Evolutionary conservation across 192 early-diverging fungal species (phyloP).

Genomic region (Phycomyces nitens): DNA sequence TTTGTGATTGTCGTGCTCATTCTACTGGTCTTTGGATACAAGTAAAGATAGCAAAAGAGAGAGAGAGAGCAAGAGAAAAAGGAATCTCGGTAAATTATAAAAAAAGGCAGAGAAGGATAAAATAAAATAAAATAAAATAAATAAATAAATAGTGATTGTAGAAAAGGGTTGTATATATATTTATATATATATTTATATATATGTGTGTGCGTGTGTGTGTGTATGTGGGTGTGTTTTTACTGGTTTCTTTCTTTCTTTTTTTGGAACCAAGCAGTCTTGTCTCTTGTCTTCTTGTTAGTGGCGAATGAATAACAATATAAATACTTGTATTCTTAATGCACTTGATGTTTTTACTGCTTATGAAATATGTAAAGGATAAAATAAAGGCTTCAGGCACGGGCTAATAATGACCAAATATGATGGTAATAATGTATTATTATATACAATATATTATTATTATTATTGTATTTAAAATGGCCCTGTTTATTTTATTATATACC

Average conservation of each 20-base stretch:
- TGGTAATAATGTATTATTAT: neutral
- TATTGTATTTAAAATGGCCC: no score
- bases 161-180: constrained; percentile 7
- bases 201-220: neutral
- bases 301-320: no score
- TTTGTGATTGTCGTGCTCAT: neutral
- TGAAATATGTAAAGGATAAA: neutral
- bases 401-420: neutral
- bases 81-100: neutral
- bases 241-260: neutral
- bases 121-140: neutral
- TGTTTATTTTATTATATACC: no score
- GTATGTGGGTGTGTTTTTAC: constrained; percentile 4
- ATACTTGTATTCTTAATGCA: no score
- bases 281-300: constrained; percentile 3
- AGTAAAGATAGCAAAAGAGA: neutral
- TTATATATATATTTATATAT: no score
- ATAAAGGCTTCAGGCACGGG: neutral
- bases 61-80: neutral
- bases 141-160: neutral
- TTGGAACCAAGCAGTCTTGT: neutral
- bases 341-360: no score
- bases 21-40: neutral
- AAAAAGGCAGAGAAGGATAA: neutral
- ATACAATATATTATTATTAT: neutral